phyloP scores from a whole-genome alignment of 2,329 filamentous ascomycete species.

The Penicillium sp. region DNA sequence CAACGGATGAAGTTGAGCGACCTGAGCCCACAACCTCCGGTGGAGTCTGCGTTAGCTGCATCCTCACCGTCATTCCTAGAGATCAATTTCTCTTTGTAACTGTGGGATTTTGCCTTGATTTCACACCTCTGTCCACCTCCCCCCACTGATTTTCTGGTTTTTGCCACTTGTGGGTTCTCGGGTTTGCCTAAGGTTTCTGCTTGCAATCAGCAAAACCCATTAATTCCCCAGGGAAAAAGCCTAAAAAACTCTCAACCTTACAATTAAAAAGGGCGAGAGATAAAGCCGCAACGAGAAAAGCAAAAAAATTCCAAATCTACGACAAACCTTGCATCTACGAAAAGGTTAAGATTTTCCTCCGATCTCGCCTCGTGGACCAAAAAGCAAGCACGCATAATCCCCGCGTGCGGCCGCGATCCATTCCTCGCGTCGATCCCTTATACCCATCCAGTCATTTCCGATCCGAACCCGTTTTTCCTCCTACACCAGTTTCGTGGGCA shows the following conservation, averaged over 20 bases:
- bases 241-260: not conserved
- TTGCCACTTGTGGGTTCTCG: constrained; percentile 1
- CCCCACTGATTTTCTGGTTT: not conserved
- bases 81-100: not conserved
- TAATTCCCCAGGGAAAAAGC: not conserved
- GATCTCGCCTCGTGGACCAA: constrained; percentile 13
- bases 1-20: not conserved
- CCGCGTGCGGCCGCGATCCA: constrained; percentile 19
- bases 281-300: not conserved
- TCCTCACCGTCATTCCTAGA: constrained; percentile 6
- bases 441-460: constrained; percentile 21
- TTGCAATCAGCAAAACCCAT: not conserved
- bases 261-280: not conserved
- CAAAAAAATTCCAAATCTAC: not conserved
- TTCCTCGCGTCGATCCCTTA: constrained; percentile 23
- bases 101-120: not conserved
- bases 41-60: constrained; percentile 1
- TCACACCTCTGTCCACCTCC: not conserved
- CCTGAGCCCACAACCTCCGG: not conserved
- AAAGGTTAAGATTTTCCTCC: constrained; percentile 8
- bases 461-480: constrained; percentile 16
- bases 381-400: constrained; percentile 6
- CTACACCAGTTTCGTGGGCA: not conserved
- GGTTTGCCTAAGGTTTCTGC: not conserved
- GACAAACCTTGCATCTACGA: not conserved